phyloP scores from a whole-genome alignment of 768 basidiomycete species.

The Clitopilus hobsonii region DNA sequence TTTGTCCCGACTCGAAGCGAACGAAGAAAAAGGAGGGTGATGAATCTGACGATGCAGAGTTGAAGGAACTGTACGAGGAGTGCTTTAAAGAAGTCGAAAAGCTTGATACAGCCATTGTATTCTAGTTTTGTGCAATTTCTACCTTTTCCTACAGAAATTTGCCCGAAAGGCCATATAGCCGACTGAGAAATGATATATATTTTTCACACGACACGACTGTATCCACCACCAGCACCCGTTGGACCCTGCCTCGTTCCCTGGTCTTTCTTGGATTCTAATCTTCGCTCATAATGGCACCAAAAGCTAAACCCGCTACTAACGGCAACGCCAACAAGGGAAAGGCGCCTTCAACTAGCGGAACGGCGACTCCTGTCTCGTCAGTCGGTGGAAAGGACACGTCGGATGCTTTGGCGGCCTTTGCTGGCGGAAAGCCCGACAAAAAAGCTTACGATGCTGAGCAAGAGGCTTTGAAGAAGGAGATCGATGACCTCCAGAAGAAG shows the following conservation, averaged over 20 bases:
- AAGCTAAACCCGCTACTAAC: slow-evolving; percentile 48
- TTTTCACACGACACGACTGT: slow-evolving; percentile 18
- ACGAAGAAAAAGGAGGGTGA: slow-evolving; percentile 62
- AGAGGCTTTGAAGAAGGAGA: slow-evolving; percentile 74
- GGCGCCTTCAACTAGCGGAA: slow-evolving; percentile 40
- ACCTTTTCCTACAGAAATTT: slow-evolving; percentile 9
- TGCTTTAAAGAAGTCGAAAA: slow-evolving; percentile 81
- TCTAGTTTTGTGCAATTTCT: slow-evolving; percentile 33
- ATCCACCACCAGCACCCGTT: slow-evolving; percentile 11
- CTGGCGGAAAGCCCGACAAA: slow-evolving; percentile 78
- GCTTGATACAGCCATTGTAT: slow-evolving; percentile 66
- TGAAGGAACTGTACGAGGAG: slow-evolving; percentile 82
- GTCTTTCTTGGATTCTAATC: slow-evolving; percentile 15
- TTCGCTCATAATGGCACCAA: slow-evolving; percentile 38
- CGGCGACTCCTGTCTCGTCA: slow-evolving; percentile 41
- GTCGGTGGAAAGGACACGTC: slow-evolving; percentile 40
- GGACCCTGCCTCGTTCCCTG: slow-evolving; percentile 15
- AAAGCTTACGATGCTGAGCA: slow-evolving; percentile 81
- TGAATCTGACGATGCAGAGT: slow-evolving; percentile 77
- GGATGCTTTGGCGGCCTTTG: slow-evolving; percentile 28
- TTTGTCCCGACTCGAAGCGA: slow-evolving; percentile 79
- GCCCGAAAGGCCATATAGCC: slow-evolving; percentile 5
- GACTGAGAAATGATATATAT: not conserved
- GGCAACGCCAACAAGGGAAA: slow-evolving; percentile 37
- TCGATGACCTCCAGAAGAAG: slow-evolving; percentile 76